Conservation (phyloP, 805 yeast species). For the Sungouiozyma intestinalis region DNA sequence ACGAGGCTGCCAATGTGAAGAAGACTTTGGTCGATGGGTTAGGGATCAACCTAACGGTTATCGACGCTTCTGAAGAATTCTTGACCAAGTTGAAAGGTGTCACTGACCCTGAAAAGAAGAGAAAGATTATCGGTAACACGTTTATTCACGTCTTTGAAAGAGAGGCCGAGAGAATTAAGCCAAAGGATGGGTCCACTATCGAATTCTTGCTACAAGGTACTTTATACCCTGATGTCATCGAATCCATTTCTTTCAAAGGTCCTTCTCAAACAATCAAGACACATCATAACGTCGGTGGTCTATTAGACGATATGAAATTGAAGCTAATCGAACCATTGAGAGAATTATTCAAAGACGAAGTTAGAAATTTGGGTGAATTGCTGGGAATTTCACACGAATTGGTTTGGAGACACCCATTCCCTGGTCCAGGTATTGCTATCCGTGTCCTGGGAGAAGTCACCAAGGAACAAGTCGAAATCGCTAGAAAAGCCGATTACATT, state of each 20-base stretch:
- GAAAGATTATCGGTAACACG: constrained; percentile 97
- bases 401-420: constrained; percentile 99
- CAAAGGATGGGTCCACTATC: constrained; percentile 79
- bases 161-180: constrained; percentile 86
- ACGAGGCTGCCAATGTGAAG: constrained; percentile 85
- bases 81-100: constrained; percentile 80
- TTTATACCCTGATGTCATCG: constrained; percentile 95
- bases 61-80: constrained; percentile 89
- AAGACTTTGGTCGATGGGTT: constrained; percentile 84
- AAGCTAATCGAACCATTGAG: constrained; percentile 97
- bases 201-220: constrained; percentile 96
- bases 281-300: constrained; percentile 98
- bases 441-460: constrained; percentile 97
- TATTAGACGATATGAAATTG: constrained; percentile 95
- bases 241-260: constrained; percentile 97
- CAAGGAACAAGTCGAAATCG: constrained; percentile 84
- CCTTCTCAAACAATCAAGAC: constrained; percentile 99
- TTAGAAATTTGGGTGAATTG: constrained; percentile 88
- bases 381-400: constrained; percentile 93
- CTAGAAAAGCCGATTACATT: constrained; percentile 93
- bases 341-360: constrained; percentile 98
- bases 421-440: constrained; percentile 99
- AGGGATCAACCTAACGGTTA: constrained; percentile 88
- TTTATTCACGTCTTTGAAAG: constrained; percentile 95
- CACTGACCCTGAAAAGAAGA: constrained; percentile 97